Base-by-base conservation (phyloP, 2,329 filamentous ascomycete species). In the Penicillium griseofulvum region DNA sequence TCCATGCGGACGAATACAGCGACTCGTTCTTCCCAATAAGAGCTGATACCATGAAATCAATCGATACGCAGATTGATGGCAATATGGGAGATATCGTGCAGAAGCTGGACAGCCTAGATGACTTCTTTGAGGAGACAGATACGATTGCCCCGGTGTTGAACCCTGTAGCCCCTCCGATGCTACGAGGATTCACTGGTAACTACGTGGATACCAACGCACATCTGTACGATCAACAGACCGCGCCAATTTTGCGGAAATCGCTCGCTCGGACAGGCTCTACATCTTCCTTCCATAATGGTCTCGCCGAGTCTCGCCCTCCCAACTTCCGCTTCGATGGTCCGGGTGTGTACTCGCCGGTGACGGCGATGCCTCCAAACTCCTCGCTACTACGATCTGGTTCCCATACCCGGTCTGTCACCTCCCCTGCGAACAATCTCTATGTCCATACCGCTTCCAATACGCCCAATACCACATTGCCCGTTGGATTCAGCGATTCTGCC, bases 11-110 rank as follows among this genome's bases (percentile, higher is more conserved):
- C 58, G 92, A 97, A 57, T 86, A 87, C 11, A 90, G 89, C 64
- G 87, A 88, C 51, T 80, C 82, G 0, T 91, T 92, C 71, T 92
- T 92, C 76, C 84, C 86, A 17, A 87, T 92, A 61, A 85, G 91
- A 49, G 90, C 91, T 1, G 90, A 91, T 51, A 97, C 92, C 0
- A 96, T 97, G 89, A 85, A 95, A 70, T 96, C 92, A 0, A 90
- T 97, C 65, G 91, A 94, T 36, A 77, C 74, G 3, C 72, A 74
- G 49, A 71, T 71, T 17, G 81, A 83, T 54, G 83, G 82, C 41
- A 88, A 90, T 54, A 88, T 91, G 68, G 89, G 88, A 36, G 93
- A 97, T 64, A 81, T 97, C 8, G 88, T 95, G 12, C 81, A 86
- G 57, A 91, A 89, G 68, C 77, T 92, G 3, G 88, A 91, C 65